Percentiles rank a stretch among this genome's conserved stretches.
Evolutionary conservation across 345 rosid genomes (phyloP).

Genomic region (Citrus maxima): DNA sequence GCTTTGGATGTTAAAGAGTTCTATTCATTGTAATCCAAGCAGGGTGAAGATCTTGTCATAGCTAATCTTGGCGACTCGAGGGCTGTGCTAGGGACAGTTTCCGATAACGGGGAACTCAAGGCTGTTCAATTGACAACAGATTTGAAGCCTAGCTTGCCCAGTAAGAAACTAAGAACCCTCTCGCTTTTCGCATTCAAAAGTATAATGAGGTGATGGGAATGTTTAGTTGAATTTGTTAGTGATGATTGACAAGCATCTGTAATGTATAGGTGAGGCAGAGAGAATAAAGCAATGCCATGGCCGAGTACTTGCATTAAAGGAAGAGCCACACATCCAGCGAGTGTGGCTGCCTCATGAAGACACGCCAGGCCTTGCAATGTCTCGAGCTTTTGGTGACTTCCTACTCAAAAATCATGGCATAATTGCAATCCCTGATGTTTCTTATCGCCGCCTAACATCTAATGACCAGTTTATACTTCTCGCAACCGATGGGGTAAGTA

Average conservation of each 20-base stretch:
- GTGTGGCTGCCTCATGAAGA: slow-evolving; percentile 88
- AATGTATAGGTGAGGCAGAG: slow-evolving; percentile 64
- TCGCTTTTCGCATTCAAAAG: neutral
- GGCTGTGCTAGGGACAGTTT: slow-evolving; percentile 59
- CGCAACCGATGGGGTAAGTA: slow-evolving; percentile 79
- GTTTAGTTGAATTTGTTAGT: no score
- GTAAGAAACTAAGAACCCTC: slow-evolving; percentile 36
- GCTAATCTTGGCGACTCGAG: slow-evolving; percentile 95
- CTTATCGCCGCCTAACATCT: slow-evolving; percentile 47
- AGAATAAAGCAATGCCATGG: slow-evolving; percentile 74
- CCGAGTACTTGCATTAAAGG: slow-evolving; percentile 61
- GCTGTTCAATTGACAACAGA: slow-evolving; percentile 72
- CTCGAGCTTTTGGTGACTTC: slow-evolving; percentile 86
- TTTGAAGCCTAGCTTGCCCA: slow-evolving; percentile 68
- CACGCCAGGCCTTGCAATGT: slow-evolving; percentile 92
- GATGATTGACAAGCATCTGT: neutral
- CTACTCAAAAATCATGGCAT: slow-evolving; percentile 67
- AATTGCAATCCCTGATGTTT: slow-evolving; percentile 67
- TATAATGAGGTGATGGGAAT: neutral
- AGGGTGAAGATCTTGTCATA: slow-evolving; percentile 69
- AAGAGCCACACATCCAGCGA: slow-evolving; percentile 70
- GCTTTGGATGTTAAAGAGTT: neutral
- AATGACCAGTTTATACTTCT: slow-evolving; percentile 61
- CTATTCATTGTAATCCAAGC: neutral
- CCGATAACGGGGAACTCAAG: slow-evolving; percentile 36